These are phyloP conservation scores for Urostyla sp. DNA, from an alignment of 73 alveolate genomes.

Conservation along the genomic window DNA sequence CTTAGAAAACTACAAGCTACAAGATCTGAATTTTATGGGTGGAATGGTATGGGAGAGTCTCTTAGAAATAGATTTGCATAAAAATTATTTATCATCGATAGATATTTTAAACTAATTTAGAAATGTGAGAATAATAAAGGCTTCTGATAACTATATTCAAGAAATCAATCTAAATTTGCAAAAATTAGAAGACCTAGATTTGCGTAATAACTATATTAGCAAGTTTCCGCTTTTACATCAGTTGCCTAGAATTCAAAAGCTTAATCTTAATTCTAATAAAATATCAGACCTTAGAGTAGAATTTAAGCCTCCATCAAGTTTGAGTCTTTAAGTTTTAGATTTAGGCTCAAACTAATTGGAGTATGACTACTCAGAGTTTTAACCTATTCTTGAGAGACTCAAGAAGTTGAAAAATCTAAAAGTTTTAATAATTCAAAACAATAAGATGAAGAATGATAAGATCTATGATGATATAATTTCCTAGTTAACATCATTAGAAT, in stretches of 20 bases:
- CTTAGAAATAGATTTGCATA: constrained; percentile 35
- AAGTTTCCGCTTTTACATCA: constrained; percentile 60
- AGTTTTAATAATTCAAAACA: constrained; percentile 12
- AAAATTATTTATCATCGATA: constrained; percentile 43
- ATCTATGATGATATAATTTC: constrained; percentile 24
- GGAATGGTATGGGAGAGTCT: constrained; percentile 60
- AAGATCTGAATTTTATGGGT: constrained; percentile 26
- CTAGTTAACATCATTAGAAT: constrained; percentile 31
- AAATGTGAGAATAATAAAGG: constrained; percentile 44
- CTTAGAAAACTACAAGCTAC: constrained; percentile 22
- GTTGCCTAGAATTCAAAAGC: constrained; percentile 53
- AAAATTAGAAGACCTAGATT: constrained; percentile 59
- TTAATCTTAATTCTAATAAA: constrained; percentile 50
- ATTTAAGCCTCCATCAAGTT: constrained; percentile 34
- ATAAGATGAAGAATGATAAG: constrained; percentile 52
- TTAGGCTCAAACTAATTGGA: constrained; percentile 50
- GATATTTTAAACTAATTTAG: constrained; percentile 60
- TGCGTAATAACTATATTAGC: constrained; percentile 46
- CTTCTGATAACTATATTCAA: constrained; percentile 58
- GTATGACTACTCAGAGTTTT: constrained; percentile 20
- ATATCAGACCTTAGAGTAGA: constrained; percentile 48
- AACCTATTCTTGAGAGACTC: constrained; percentile 26
- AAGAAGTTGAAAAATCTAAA: constrained; percentile 51
- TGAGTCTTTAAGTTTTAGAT: constrained; percentile 38
- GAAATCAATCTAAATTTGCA: constrained; percentile 54